Evolutionary conservation across 129 eudicot species (phyloP).

Genomic region (Smallanthus sonchifolius): DNA sequence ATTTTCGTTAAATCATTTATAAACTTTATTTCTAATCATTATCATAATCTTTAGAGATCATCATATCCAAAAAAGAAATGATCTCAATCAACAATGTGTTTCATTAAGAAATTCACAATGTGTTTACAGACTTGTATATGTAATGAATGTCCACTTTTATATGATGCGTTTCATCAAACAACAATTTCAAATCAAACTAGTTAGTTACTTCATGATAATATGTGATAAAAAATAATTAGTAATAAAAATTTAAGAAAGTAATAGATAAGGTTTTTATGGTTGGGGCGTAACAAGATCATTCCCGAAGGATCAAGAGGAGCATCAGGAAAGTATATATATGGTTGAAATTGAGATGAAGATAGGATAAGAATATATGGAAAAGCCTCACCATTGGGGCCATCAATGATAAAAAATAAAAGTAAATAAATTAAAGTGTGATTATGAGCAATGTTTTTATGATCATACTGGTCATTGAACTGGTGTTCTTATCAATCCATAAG

Average conservation of each 20-base stretch:
- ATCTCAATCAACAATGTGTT: too few relatives aligned
- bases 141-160: too few relatives aligned
- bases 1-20: too few relatives aligned
- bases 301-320: slow-evolving; percentile 9
- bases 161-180: too few relatives aligned
- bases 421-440: not conserved
- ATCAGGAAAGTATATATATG: not conserved
- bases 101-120: too few relatives aligned
- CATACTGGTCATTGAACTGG: too few relatives aligned
- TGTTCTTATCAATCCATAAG: too few relatives aligned
- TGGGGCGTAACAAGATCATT: slow-evolving; percentile 7
- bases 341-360: not conserved
- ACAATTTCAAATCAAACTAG: not conserved
- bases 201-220: not conserved
- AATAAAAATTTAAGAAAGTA: not conserved
- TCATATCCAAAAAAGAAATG: too few relatives aligned
- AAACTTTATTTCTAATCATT: too few relatives aligned
- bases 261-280: slow-evolving; percentile 10
- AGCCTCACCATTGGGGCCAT: not conserved
- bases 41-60: too few relatives aligned
- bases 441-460: not conserved
- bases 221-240: not conserved
- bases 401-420: not conserved
- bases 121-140: too few relatives aligned
- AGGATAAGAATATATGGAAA: not conserved